phyloP scores from a whole-genome alignment of 2,329 filamentous ascomycete species.

The Corynespora cassiicola region DNA sequence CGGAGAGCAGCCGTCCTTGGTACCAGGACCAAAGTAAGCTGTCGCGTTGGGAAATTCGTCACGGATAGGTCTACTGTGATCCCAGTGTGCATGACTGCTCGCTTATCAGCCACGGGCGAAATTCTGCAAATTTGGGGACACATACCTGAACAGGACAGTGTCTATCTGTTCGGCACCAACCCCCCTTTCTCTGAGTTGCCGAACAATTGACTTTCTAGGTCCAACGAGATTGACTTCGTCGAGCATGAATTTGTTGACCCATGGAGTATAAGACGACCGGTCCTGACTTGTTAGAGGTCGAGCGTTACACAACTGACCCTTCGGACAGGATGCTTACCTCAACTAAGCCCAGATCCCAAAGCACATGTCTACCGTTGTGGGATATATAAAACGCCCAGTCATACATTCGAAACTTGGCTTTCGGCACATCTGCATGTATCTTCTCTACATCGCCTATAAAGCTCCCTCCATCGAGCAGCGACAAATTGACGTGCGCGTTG shows the following conservation, averaged over 20 bases:
- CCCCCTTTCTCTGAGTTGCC: conserved; percentile 32
- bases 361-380: conserved; percentile 28
- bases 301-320: not conserved
- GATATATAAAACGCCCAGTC: conserved; percentile 42
- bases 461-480: conserved; percentile 40
- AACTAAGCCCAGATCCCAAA: conserved; percentile 42
- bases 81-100: conserved; percentile 40
- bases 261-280: conserved; percentile 37
- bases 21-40: conserved; percentile 38
- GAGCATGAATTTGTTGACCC: conserved; percentile 41
- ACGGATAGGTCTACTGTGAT: conserved; percentile 38
- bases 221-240: conserved; percentile 32
- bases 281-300: conserved; percentile 20
- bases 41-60: conserved; percentile 36
- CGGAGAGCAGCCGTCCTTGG: conserved; percentile 33
- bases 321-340: conserved; percentile 25
- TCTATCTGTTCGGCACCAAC: conserved; percentile 26
- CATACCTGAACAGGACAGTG: conserved; percentile 38
- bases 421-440: conserved; percentile 33
- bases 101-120: conserved; percentile 2
- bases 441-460: conserved; percentile 34
- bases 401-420: conserved; percentile 40
- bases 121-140: not conserved
- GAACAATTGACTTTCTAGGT: conserved; percentile 31
- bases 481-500: conserved; percentile 28